Base-by-base conservation (phyloP, 164 flowering plant species). In the Macadamia tetraphylla region DNA sequence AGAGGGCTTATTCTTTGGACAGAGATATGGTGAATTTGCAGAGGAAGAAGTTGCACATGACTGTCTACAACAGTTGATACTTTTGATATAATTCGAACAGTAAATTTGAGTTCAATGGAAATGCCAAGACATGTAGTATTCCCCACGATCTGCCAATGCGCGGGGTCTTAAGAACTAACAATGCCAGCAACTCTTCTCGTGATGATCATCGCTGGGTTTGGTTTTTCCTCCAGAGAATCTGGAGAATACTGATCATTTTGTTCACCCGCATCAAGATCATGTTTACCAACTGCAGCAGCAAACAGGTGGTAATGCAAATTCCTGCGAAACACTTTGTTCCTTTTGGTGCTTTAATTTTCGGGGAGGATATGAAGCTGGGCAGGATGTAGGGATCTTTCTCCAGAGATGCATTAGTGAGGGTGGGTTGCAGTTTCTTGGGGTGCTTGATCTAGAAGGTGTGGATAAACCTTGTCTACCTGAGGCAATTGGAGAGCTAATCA, bases 1-100 rank as follows among this genome's bases (percentile, higher is more conserved):
- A 48, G 82, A 79, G 1, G 80, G 77, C 55, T 78, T 79, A 0
- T 63, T 82, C 31, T 29, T 77, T 3, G 63, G 68, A 6, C 40
- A 61, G 7, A 64, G 51, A 11, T 71, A 48, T 65, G 64, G 30
- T 29, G 66, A 67, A 60, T 23, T n/a, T 3, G 35, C 68, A 4
- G 40, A 35, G 40, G 40, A 35, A 35, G 40, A 1, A 35, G 40
- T 35, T 35, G 4, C 40, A 35, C 3, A 35, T 35, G 40, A 67
- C 77, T 78, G 53, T 77, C 68, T 2, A 74, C 74, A 15, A 70
- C 70, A 67, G 65, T 35, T 80, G 52, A 70, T 72, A 12, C 76
- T 58, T 65, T 78, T 5, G 72, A 63, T 58, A 57, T 82, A 40
- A 62, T 80, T 46, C 70, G 76, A 70, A 75, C 65, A 5, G 77